Evolutionary conservation across 768 basidiomycete genomes (phyloP), one percentile per base, ranked within the genome.

Genomic region (Mycena filopes): DNA sequence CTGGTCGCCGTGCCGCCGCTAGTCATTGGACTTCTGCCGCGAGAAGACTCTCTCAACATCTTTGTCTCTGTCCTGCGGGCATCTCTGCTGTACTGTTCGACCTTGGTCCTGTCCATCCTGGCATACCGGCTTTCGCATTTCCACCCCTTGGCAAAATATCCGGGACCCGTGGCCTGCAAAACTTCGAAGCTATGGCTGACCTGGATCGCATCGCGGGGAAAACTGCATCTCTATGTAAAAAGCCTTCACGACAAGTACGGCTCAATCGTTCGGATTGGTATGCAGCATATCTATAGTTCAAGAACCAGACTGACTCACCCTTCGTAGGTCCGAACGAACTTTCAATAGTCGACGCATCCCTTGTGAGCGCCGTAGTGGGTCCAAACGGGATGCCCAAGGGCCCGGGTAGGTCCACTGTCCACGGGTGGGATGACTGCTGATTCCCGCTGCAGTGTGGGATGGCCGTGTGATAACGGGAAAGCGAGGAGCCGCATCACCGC

Each of bases 211-310:
- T 72, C 58, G 21, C 61, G 49, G 21, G 84, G 85, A 1, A 78
- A 79, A 60, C 78, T 81, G 21, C 84, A 88, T 63, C 53, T 77
- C 2, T 82, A 81, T 61, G 78, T 81, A 53, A 73, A 81, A 43
- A 58, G 71, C 7, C 67, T 89, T 21, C 88, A 89, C 68, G 77
- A 79, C 18, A 75, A 73, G 36, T 88, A 88, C 56, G 88, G 88
- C 0, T 79, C 83, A 21, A 73, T 83, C 29, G 84, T 89, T 18
- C 79, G 88, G 54, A 79, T 83, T 43, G 88, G 88, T 86, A 59
- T 29, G 78, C 3, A 23, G 2, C 20, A n/a, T 43, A 36, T 10
- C 4, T 48, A 13, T n/a, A 23, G 29, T 29, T 63, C 3, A 9
- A 2, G 20, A 58, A 31, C 43, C 60, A 16, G 33, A 46, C 13